Base-by-base conservation (phyloP, 345 rosid species). In the Linum lewisii region DNA sequence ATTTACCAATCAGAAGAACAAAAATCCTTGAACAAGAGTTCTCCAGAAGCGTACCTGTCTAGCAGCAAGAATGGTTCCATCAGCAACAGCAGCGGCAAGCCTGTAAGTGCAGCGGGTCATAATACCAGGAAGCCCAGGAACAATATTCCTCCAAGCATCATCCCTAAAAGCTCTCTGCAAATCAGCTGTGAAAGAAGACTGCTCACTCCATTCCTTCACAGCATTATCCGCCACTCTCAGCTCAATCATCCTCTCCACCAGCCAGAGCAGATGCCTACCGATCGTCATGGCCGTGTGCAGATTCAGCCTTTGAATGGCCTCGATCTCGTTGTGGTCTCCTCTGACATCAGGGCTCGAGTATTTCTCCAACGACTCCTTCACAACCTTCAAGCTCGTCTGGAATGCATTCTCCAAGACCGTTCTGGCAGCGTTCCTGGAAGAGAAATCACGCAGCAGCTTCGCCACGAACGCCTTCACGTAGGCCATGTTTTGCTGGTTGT, bases 181-280 rank as follows among this genome's bases (percentile, higher is more conserved):
- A 68, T 85, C 84, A 49, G 83, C 75, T 0, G 86, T 85, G 47
- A 85, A 82, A 0, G 65, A 69, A 0, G 78, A 58, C 74, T 82
- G 88, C 60, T 79, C 86, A 9, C 92, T 85, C 92, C 92, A 82
- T 57, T 79, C 80, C 70, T 69, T 77, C 20, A 81, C 88, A 0
- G 88, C 92, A 1, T 63, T 54, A 58, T 85, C 92, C 0, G 88
- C 86, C 36, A 85, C 86, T 23, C 78, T 71, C 75, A 85, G 61
- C 78, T 85, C 92, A 47, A 85, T 78, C 92, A 85, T 85, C 78
- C 92, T 77, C 82, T 85, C 88, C 58, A 85, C 73, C 62, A 85
- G 24, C 88, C 92, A 85, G 62, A 75, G 22, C 71, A 85, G 70
- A 62, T 82, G 92, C 65, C 69, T 77, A 58, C 84, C 83, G 29